These are phyloP conservation scores for Coemansia sp. DNA, from an alignment of 192 early-diverging fungal species.

Conservation along the genomic window DNA sequence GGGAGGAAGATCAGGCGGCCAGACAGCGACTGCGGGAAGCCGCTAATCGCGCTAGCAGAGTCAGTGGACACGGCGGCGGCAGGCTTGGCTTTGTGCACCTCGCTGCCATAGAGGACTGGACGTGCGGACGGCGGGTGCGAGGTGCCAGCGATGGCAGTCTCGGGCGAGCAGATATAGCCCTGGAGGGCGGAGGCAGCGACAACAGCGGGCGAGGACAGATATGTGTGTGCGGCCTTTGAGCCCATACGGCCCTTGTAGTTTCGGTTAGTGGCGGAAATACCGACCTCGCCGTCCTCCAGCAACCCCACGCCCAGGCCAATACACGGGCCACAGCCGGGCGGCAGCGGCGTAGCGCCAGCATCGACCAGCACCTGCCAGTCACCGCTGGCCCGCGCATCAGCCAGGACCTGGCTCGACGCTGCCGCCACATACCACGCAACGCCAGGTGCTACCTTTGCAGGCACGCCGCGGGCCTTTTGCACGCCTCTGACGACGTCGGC, in stretches of 20 bases:
- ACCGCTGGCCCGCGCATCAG: slow-evolving; percentile 79
- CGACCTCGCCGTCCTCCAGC: slow-evolving; percentile 94
- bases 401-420: slow-evolving; percentile 89
- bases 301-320: slow-evolving; percentile 92
- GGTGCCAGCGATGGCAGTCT: slow-evolving; percentile 28
- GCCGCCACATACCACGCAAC: slow-evolving; percentile 97
- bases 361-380: slow-evolving; percentile 87
- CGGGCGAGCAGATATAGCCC: slow-evolving; percentile 79
- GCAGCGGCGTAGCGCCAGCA: slow-evolving; percentile 87
- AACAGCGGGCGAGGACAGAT: slow-evolving; percentile 94
- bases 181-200: slow-evolving; percentile 92
- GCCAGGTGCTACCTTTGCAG: slow-evolving; percentile 40
- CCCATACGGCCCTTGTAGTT: slow-evolving; percentile 99
- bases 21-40: slow-evolving; percentile 73
- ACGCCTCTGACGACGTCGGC: slow-evolving; percentile 70
- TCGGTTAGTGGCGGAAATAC: slow-evolving; percentile 98
- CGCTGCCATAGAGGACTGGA: slow-evolving; percentile 36
- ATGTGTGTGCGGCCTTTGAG: slow-evolving; percentile 86
- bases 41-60: slow-evolving; percentile 46
- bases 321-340: slow-evolving; percentile 98
- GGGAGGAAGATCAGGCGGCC: slow-evolving; percentile 91
- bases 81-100: slow-evolving; percentile 7
- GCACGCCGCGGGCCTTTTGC: slow-evolving; percentile 29
- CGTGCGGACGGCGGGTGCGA: slow-evolving; percentile 13
- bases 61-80: neutral